These are phyloP conservation scores for Phytopythium delawarense DNA, from an alignment of 352 stramenopile genomes.

Conservation along the genomic window DNA sequence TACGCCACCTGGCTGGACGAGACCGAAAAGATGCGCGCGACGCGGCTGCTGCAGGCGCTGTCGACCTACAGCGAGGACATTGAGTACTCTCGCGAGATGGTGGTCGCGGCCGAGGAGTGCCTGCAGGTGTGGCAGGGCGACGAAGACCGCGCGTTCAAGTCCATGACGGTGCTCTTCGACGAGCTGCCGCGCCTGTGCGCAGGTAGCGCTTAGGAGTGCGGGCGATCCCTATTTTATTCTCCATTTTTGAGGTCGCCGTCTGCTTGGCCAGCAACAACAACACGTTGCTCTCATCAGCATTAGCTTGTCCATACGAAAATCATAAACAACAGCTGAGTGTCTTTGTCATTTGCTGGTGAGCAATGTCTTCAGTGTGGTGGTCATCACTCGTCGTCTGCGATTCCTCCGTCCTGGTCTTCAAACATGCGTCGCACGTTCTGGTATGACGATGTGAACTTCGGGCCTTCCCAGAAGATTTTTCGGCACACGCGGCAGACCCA, in stretches of 20 bases:
- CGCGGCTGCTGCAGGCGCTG: slow-evolving; percentile 62
- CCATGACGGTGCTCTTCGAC: slow-evolving; percentile 62
- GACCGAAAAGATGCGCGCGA: slow-evolving; percentile 36
- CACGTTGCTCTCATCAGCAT: too few relatives aligned
- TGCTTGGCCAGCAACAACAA: not conserved
- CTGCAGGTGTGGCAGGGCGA: slow-evolving; percentile 61
- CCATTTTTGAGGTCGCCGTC: slow-evolving; percentile 1
- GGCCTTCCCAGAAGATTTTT: slow-evolving; percentile 77
- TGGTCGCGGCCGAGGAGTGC: slow-evolving; percentile 55
- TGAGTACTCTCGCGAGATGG: slow-evolving; percentile 60
- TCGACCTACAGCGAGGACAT: slow-evolving; percentile 73
- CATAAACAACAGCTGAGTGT: not conserved
- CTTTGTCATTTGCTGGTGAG: not conserved
- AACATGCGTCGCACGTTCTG: slow-evolving; percentile 57
- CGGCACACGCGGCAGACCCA: slow-evolving; percentile 61
- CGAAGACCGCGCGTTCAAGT: slow-evolving; percentile 64
- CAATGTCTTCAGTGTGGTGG: not conserved
- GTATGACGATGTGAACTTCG: slow-evolving; percentile 69
- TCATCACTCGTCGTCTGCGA: slow-evolving; percentile 5
- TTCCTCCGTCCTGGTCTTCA: slow-evolving; percentile 18
- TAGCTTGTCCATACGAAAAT: not conserved
- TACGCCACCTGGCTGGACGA: slow-evolving; percentile 19
- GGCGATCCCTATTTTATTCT: not conserved
- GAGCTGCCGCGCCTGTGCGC: slow-evolving; percentile 57
- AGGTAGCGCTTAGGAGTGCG: not conserved